These are phyloP conservation scores for Gonapodya sp. DNA, from an alignment of 192 early-diverging fungal genomes.

Conservation along the genomic window DNA sequence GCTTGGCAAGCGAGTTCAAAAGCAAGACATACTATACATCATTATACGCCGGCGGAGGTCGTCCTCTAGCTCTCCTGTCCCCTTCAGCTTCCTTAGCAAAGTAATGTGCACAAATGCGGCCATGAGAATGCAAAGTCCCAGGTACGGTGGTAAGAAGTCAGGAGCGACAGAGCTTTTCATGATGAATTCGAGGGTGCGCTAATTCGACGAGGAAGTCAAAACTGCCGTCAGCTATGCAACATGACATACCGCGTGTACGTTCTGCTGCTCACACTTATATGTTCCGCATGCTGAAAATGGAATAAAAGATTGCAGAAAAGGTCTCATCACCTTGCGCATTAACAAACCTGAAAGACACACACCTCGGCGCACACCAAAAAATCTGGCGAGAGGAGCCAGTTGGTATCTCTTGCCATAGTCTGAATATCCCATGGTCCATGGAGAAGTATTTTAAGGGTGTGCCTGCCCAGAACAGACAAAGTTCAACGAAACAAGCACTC, in stretches of 20 bases:
- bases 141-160: background rate
- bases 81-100: background rate
- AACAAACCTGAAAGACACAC: background rate
- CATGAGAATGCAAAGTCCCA: background rate
- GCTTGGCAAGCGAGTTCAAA: background rate
- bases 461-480: background rate
- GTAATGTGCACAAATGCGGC: background rate
- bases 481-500: too few relatives aligned
- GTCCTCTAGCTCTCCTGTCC: background rate
- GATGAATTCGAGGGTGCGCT: background rate
- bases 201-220: background rate
- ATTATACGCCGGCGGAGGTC: background rate
- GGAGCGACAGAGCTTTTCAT: background rate
- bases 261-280: background rate
- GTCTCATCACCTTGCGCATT: background rate
- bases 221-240: background rate
- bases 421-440: background rate
- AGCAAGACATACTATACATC: background rate
- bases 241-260: background rate
- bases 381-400: background rate
- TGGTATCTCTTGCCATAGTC: background rate
- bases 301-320: background rate
- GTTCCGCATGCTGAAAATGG: background rate
- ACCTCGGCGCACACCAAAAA: background rate
- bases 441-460: background rate